Evolutionary conservation across 208 protist genomes (phyloP), one percentile per base, ranked within the genome.

Genomic region (Novymonas esmeraldas): DNA sequence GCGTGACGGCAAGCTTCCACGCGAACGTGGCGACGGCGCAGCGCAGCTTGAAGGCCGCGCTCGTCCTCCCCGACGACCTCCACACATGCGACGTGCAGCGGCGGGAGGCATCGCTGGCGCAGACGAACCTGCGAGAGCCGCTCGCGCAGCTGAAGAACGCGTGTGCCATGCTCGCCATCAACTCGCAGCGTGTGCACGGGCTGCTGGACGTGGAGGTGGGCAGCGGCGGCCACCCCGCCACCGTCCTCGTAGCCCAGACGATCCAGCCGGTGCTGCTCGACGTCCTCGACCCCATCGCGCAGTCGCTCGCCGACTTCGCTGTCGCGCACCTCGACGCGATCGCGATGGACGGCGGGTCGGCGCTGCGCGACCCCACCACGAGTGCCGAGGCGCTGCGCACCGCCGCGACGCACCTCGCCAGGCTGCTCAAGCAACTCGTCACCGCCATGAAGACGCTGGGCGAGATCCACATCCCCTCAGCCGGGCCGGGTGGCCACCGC

Each of bases 141-240:
- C 72, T 94, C 24, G 90, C 84, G 22, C 81, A 91, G 74, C 74
- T 94, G 31, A 95, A 95, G 66, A 90, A 85, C 64, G 66, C 78
- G 18, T 93, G 87, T 44, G 87, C 90, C 20, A 64, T 95, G 58
- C 82, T 95, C 38, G 69, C 79, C 26, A 76, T 84, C 18, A 76
- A 85, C 64, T 68, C 73, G 26, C 64, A 78, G 65, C 50, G 76
- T 16, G 79, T 80, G 11, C 67, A 84, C 52, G 71, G 72, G 24
- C 51, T 84, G 54, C 44, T 77, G 33, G 52, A 72, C 42, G 59
- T 33, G 24, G 26, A 60, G 45, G 64, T 44, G 34, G 3, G 31
- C 56, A 24, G 42, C 56, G 22, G 45, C 45, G 3, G 55, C 52
- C 52, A 69, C 28, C 51, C 24, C 6, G 74, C 86, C 1, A 59